phyloP scores from a whole-genome alignment of 2,329 filamentous ascomycete species.

The Fusarium pseudograminearum region DNA sequence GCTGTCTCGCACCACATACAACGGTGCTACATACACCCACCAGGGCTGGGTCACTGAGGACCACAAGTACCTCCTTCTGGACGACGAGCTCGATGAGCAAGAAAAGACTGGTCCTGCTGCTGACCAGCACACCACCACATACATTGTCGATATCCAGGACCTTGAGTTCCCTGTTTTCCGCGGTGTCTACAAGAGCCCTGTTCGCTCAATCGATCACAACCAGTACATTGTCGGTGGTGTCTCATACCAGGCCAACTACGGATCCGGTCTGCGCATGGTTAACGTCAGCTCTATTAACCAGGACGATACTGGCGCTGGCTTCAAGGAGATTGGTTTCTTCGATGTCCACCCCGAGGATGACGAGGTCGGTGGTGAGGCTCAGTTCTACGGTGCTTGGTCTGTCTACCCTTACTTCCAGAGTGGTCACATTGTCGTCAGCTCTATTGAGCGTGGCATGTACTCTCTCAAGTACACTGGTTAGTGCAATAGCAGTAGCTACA shows the following conservation, averaged over 20 bases:
- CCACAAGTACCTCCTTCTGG: conserved; percentile 59
- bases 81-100: conserved; percentile 66
- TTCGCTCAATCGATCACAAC: conserved; percentile 16
- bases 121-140: conserved; percentile 59
- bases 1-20: conserved; percentile 16
- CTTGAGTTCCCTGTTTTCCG: conserved; percentile 54
- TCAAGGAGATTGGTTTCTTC: conserved; percentile 17
- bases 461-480: conserved; percentile 13
- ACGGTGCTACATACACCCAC: conserved; percentile 50
- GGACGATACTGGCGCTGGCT: conserved; percentile 1
- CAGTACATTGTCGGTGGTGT: conserved; percentile 8
- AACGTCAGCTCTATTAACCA: conserved; percentile 9
- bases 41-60: conserved; percentile 65
- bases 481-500: not conserved
- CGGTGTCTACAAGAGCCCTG: conserved; percentile 19
- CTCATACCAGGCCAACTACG: conserved; percentile 15
- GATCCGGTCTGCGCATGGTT: conserved; percentile 7
- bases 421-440: conserved; percentile 61
- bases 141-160: conserved; percentile 61
- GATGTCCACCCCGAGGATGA: conserved; percentile 41
- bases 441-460: conserved; percentile 56
- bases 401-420: conserved; percentile 61
- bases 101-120: conserved; percentile 55
- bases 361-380: conserved; percentile 57
- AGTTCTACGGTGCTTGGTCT: conserved; percentile 60